Conservation (phyloP, 495 filamentous ascomycete genomes). For the Hypoxylon lenormandii region DNA sequence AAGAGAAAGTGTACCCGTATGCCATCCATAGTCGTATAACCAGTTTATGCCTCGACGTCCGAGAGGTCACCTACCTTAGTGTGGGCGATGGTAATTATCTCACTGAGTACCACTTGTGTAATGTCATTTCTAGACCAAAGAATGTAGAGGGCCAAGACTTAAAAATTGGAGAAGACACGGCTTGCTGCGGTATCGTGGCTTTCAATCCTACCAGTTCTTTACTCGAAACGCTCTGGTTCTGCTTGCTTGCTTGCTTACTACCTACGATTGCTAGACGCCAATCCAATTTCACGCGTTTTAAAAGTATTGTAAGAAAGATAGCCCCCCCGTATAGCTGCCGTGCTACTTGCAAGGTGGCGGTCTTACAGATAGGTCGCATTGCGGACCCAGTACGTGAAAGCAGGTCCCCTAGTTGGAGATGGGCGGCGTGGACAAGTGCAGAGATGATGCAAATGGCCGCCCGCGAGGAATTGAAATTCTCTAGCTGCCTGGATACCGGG, state of each 20-base stretch:
- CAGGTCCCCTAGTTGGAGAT: constrained; percentile 22
- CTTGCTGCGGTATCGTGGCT: constrained; percentile 39
- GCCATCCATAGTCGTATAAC: constrained; percentile 1
- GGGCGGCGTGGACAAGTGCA: constrained; percentile 23
- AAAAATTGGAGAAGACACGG: constrained; percentile 27
- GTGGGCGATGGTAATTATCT: constrained; percentile 8
- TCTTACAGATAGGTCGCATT: constrained; percentile 28
- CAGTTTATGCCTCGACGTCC: constrained; percentile 13
- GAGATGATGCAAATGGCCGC: constrained; percentile 44
- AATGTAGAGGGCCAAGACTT: constrained; percentile 25
- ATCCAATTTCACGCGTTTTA: constrained; percentile 18
- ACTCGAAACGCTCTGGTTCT: constrained; percentile 20
- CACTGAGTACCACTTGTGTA: background rate
- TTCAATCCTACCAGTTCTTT: constrained; percentile 17
- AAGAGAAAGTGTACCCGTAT: background rate
- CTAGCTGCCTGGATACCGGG: background rate
- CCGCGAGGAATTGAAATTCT: constrained; percentile 12
- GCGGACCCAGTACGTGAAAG: constrained; percentile 34
- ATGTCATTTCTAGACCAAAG: constrained; percentile 7
- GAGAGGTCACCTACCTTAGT: too few relatives aligned
- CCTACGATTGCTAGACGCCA: constrained; percentile 8
- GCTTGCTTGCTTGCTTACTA: constrained; percentile 25
- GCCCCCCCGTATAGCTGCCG: constrained; percentile 14
- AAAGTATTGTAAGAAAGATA: constrained; percentile 7
- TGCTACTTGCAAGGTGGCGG: constrained; percentile 27